These are phyloP conservation scores for Ceriops zippeliana DNA, from an alignment of 345 rosid species.

Conservation along the genomic window DNA sequence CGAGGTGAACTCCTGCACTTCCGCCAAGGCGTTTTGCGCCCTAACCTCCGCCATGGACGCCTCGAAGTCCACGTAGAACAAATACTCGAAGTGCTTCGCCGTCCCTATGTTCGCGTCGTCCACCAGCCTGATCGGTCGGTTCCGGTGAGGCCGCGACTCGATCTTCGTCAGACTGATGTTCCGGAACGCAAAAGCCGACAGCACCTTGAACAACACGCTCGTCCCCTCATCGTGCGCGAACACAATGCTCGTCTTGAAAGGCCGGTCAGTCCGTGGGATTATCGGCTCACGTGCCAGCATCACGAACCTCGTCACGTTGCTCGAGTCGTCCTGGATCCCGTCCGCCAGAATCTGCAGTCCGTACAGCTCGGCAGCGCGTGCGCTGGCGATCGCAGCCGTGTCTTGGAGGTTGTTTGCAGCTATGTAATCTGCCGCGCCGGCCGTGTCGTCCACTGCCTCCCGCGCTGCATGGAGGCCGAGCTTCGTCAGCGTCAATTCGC, in stretches of 20 bases:
- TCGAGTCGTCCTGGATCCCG: conserved; percentile 84
- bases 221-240: conserved; percentile 95
- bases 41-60: conserved; percentile 94
- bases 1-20: conserved; percentile 98
- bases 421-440: conserved; percentile 90
- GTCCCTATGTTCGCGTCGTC: conserved; percentile 80
- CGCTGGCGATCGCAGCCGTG: conserved; percentile 90
- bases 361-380: conserved; percentile 90
- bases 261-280: conserved; percentile 88
- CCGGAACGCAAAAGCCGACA: conserved; percentile 89
- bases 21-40: conserved; percentile 94
- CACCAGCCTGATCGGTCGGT: conserved; percentile 65
- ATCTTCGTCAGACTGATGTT: conserved; percentile 87
- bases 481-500: conserved; percentile 75
- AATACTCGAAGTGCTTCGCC: conserved; percentile 84
- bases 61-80: conserved; percentile 88
- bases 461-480: conserved; percentile 76
- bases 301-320: conserved; percentile 92
- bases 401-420: conserved; percentile 61
- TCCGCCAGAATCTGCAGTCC: conserved; percentile 71
- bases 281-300: conserved; percentile 97
- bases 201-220: conserved; percentile 83
- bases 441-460: conserved; percentile 90
- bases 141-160: conserved; percentile 90
- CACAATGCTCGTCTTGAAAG: conserved; percentile 95